Conservation (phyloP, 306 rosid species). For the Pachyrhizus erosus region DNA sequence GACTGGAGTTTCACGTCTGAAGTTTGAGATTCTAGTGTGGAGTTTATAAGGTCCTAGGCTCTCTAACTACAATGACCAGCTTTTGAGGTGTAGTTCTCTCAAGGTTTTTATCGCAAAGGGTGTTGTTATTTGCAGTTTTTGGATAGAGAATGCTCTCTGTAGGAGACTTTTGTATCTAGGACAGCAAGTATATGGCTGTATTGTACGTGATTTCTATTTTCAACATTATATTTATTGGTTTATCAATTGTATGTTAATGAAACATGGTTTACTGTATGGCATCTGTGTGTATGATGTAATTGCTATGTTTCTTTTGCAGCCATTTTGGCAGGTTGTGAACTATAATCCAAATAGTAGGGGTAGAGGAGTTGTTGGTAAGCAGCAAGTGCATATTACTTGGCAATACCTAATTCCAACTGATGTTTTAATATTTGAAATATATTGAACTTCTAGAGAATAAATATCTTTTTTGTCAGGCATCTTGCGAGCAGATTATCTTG, state of each 20-base stretch:
- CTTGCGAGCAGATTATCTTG: constrained; percentile 72
- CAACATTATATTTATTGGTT: background rate
- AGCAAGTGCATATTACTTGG: constrained; percentile 15
- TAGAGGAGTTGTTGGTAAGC: constrained; percentile 86
- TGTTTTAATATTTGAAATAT: constrained; percentile 22
- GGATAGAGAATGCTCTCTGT: background rate
- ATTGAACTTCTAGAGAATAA: constrained; percentile 8
- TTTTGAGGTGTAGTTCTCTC: too few species aligned
- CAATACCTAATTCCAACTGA: constrained; percentile 16
- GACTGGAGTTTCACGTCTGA: too few species aligned
- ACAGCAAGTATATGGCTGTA: too few species aligned
- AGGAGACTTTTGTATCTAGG: background rate
- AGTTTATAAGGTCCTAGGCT: background rate
- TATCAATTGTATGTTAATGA: background rate
- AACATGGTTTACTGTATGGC: background rate
- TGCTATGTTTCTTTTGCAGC: constrained; percentile 63
- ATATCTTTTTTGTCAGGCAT: constrained; percentile 57
- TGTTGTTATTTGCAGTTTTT: background rate
- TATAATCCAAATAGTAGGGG: constrained; percentile 46
- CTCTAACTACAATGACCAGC: background rate
- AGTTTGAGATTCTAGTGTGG: too few species aligned
- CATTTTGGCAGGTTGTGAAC: constrained; percentile 74
- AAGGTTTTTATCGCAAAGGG: too few species aligned
- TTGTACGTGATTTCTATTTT: background rate
- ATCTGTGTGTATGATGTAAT: background rate